Base-by-base conservation (phyloP, 2,329 filamentous ascomycete genomes). In the Apiospora aurea region DNA sequence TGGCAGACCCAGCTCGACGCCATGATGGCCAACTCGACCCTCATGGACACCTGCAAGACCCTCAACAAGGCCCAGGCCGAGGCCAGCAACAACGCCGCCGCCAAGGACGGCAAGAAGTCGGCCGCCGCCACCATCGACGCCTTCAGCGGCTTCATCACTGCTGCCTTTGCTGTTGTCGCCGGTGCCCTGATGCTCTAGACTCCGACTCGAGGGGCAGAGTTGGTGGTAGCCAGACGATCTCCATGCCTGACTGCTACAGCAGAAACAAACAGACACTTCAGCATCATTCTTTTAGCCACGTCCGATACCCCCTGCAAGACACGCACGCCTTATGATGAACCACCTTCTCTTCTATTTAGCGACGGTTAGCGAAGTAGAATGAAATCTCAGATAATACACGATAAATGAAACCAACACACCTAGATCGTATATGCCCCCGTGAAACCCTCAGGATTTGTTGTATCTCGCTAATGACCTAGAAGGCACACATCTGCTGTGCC, bases 11-110 rank as follows among this genome's bases (percentile, higher is more conserved):
- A 76, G 73, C 80, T 83, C 64, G 73, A 77, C 41, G 73, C 77
- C 6, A 75, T 84, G 72, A 72, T 79, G 74, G 71, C 74, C 72
- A 85, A 85, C 77, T 51, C 78, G 11, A 84, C 82, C 10, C 76
- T 85, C 44, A 76, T 81, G 73, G 69, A 77, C 44, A 75, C 76
- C 18, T 85, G 83, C 73, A 73, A 74, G 21, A 68, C 69, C 41
- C 24, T 76, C 69, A 29, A 44, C 57, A 64, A 75, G 47, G 70
- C 57, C 34, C 57, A 64, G 29, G 43, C 71, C 38, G 67, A 57
- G 21, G 26, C 34, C 24, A 43, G 24, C 44, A 29, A 29, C 67
- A 68, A 41, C 34, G 66, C 67, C 34, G 68, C 67, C 47, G 41
- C 66, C 71, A 57, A 46, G 43, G 38, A 49, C 47, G 57, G 53